These are phyloP conservation scores for Salix caprea DNA, from an alignment of 345 rosid species.

Conservation along the genomic window DNA sequence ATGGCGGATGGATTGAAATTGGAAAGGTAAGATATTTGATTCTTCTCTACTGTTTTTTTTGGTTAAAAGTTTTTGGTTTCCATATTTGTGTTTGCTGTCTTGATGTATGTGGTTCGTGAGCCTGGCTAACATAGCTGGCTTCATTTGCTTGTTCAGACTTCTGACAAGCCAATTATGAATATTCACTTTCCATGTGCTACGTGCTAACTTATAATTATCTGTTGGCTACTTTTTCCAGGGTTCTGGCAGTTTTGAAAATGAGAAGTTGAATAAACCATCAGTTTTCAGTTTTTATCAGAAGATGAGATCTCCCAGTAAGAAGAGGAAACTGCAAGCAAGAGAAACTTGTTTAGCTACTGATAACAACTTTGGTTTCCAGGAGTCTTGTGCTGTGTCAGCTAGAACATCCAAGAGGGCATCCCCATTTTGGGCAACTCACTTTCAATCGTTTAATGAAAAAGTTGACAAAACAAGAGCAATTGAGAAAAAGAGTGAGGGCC, in stretches of 20 bases:
- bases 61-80: background rate
- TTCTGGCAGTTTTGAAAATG: slow-evolving; percentile 17
- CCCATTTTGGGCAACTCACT: slow-evolving; percentile 28
- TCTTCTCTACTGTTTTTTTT: background rate
- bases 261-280: slow-evolving; percentile 22
- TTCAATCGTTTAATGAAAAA: slow-evolving; percentile 32
- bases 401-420: slow-evolving; percentile 40
- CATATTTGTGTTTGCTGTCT: background rate
- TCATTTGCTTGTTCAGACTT: background rate
- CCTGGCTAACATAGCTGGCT: background rate
- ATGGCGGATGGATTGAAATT: slow-evolving; percentile 12
- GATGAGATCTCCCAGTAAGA: slow-evolving; percentile 7
- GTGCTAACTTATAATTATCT: slow-evolving; percentile 5
- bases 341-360: slow-evolving; percentile 8
- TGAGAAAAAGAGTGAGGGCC: slow-evolving; percentile 20
- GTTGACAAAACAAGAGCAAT: slow-evolving; percentile 27
- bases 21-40: slow-evolving; percentile 8
- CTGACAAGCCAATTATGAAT: background rate
- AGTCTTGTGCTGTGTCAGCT: slow-evolving; percentile 27
- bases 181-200: background rate
- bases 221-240: slow-evolving; percentile 33
- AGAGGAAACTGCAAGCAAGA: slow-evolving; percentile 18
- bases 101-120: background rate
- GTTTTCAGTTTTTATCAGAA: slow-evolving; percentile 22
- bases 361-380: background rate